Base-by-base conservation (phyloP, 352 stramenopile species). In the Pythium coloratum region DNA sequence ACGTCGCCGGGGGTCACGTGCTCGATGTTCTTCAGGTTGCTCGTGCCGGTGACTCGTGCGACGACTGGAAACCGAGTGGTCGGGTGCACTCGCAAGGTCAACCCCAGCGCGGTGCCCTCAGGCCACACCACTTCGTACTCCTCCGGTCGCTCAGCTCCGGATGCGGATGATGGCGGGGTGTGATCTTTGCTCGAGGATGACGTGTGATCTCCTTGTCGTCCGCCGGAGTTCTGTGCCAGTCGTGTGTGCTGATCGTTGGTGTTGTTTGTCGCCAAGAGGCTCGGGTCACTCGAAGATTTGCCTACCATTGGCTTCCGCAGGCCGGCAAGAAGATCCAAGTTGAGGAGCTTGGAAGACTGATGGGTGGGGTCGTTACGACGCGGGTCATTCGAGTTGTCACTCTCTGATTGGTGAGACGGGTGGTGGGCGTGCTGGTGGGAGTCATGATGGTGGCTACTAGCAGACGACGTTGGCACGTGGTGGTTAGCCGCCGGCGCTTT, bases 81-180 rank as follows among this genome's bases (percentile, higher is more conserved):
- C 8, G 76, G 76, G 44, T 83, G 76, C 13, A 79, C 73, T 9
- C 73, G 73, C 13, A 83, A 62, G 6, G 76, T 81, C 36, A 83
- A 65, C 0, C 76, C 76, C 16, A 83, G 63, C 9, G 75, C 76
- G 16, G 72, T 77, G 9, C 76, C 76, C 54, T 79, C 76, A 0
- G 67, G 67, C 76, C 76, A 83, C 12, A 77, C 72, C 13, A 83
- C 75, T 61, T 83, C 76, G 42, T 83, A 83, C 51, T 80, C 72
- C 36, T 79, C 72, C 2, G 70, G 57, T 32, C 69, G 55, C 0
- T 70, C 59, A 7, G 57, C 24, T 18, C 44, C 50, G n/a, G 69
- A 55, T 30, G 54, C 12, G 7, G 55, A 61, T 10, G 62, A 58
- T 16, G 62, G 57, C 16, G 53, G 44, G 8, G 44, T 53, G 55